Base-by-base conservation (phyloP, 78 protist species). In the Protostelium mycophagum region DNA sequence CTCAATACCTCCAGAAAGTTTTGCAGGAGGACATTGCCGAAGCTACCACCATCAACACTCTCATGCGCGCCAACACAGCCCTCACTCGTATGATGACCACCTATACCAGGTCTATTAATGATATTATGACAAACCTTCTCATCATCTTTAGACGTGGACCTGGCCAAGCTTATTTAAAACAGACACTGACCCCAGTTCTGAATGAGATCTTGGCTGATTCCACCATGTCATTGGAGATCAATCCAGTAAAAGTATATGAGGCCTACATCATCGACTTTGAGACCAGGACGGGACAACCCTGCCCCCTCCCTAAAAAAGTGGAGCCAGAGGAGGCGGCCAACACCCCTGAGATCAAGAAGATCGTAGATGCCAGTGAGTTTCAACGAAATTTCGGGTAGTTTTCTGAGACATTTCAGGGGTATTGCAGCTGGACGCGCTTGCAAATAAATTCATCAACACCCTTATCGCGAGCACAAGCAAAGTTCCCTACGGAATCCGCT, bases 401-500 rank as follows among this genome's bases (percentile, higher is more conserved):
- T 29, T 29, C 29, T 83, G 37, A 28, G 37, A 83, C 29, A 28
- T 29, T 83, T 83, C 5, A 85, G 86, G 88, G 35, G 83, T 90
- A 28, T 88, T 88, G 0, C 88, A 90, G n/a, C 37, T 93, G 36
- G 87, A 90, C 16, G 28, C 34, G 1, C 36, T 91, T 28, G 89
- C 93, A 35, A 88, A 91, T 39, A 36, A 10, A 9, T 95, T 95
- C 38, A n/a, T 95, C 34, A 88, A 88, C 0, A 35, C 90, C 0
- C 38, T 96, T 16, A 38, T 88, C 37, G 35, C 51, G 0, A 38
- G 91, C 28, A 83, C 94, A 34, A 91, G 87, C 10, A 38, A 36
- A 23, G 94, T 96, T 0, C 97, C 97, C 28, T 96, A 92, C 36
- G 97, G 97, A 31, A 90, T 96, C 29, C 95, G 97, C 83, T 96